These are phyloP conservation scores for Yarrowia phangngaensis DNA, from an alignment of 805 yeast genomes.

Conservation along the genomic window DNA sequence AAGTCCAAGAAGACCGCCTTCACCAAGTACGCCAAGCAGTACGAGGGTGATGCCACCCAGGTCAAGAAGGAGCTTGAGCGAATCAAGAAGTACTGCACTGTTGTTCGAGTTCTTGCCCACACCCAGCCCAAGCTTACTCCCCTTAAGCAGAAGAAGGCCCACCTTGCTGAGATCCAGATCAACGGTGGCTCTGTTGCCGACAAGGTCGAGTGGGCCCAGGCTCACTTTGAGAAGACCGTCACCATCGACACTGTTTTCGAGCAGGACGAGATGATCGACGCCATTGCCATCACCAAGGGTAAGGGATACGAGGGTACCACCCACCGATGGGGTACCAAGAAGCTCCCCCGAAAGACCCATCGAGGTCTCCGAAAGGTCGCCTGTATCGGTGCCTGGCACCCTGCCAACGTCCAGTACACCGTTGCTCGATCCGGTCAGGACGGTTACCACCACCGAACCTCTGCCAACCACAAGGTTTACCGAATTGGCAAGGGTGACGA, in stretches of 20 bases:
- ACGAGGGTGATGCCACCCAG: slow-evolving; percentile 84
- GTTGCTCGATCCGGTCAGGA: slow-evolving; percentile 99
- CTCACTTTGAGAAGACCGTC: slow-evolving; percentile 98
- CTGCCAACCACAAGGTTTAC: slow-evolving; percentile 99
- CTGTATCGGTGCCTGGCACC: slow-evolving; percentile 99
- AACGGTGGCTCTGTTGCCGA: slow-evolving; percentile 99
- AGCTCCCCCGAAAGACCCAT: slow-evolving; percentile 99
- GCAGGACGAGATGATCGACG: slow-evolving; percentile 98
- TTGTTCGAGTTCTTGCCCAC: slow-evolving; percentile 98
- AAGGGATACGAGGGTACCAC: slow-evolving; percentile 99
- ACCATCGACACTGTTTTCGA: slow-evolving; percentile 93
- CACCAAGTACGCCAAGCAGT: slow-evolving; percentile 99
- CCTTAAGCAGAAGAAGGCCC: slow-evolving; percentile 98
- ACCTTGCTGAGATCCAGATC: slow-evolving; percentile 98
- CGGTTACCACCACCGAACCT: slow-evolving; percentile 99
- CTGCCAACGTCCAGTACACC: slow-evolving; percentile 99
- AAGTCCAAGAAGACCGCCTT: slow-evolving; percentile 99
- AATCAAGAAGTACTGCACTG: slow-evolving; percentile 96
- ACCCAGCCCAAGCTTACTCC: slow-evolving; percentile 99
- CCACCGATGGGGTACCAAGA: slow-evolving; percentile 99
- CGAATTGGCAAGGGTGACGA: slow-evolving; percentile 97
- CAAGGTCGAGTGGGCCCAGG: slow-evolving; percentile 97
- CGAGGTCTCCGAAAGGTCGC: slow-evolving; percentile 99
- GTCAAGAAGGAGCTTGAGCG: slow-evolving; percentile 96
- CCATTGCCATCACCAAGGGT: slow-evolving; percentile 99